phyloP scores from a whole-genome alignment of 2,329 filamentous ascomycete species.

The Ceratocystis eucalypticola region DNA sequence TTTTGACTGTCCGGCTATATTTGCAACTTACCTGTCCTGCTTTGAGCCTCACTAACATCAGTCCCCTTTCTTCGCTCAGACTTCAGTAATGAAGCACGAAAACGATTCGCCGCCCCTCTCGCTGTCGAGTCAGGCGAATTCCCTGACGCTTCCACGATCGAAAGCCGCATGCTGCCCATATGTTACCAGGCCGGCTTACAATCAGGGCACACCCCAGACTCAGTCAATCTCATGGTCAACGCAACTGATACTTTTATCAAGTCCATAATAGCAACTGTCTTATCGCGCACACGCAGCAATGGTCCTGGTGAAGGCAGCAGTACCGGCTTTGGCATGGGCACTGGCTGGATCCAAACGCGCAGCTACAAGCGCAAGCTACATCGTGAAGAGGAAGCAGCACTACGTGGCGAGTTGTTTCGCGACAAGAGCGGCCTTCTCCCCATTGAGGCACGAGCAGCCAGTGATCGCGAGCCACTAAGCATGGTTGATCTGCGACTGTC shows the following conservation, averaged over 20 bases:
- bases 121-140: conserved; percentile 57
- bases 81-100: conserved; percentile 53
- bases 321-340: conserved; percentile 50
- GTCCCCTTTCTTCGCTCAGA: conserved; percentile 30
- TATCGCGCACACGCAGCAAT: conserved; percentile 51
- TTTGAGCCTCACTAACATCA: background rate
- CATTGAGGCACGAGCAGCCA: conserved; percentile 63
- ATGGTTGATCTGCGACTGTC: conserved; percentile 68
- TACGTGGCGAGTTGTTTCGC: conserved; percentile 58
- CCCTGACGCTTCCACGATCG: conserved; percentile 49
- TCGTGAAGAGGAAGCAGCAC: conserved; percentile 58
- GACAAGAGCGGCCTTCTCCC: conserved; percentile 69
- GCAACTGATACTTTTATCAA: conserved; percentile 56
- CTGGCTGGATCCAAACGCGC: conserved; percentile 63
- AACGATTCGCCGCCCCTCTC: conserved; percentile 49
- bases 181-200: conserved; percentile 53
- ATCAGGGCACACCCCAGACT: conserved; percentile 45
- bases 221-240: conserved; percentile 49
- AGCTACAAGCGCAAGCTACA: conserved; percentile 63
- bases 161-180: conserved; percentile 52
- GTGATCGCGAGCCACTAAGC: conserved; percentile 55
- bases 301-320: conserved; percentile 48
- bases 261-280: conserved; percentile 48
- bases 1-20: conserved; percentile 14
- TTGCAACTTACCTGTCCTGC: too few relatives aligned